Base-by-base conservation (phyloP, 1,139 yeast genomes). In the Kodamaea sp. region DNA sequence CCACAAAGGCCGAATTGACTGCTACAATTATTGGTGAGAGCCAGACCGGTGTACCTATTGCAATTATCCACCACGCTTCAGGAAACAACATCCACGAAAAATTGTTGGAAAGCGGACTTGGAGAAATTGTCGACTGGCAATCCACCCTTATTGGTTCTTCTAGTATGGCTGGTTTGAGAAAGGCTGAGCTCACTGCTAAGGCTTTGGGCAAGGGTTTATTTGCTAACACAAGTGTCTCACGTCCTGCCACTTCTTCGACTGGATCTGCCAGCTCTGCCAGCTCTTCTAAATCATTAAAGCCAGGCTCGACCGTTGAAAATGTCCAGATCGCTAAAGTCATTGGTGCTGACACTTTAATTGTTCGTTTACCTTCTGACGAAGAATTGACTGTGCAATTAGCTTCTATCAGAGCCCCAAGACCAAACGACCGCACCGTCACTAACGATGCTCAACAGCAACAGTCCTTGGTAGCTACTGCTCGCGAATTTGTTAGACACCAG, bases 101-200 rank as follows among this genome's bases (percentile, higher is more conserved):
- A 46, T 61, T 87, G 43, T 68, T 87, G 43, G 78, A 75, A 41
- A 70, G 68, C 39, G 96, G 96, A 7, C 69, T 80, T 27, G 95
- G 83, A 7, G 80, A 80, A 46, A 77, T 86, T 36, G 78, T 82
- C 15, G 95, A 87, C 55, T 84, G 95, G 92, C 95, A 87, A 57
- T 78, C 89, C 1, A 59, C 77, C n/a, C 53, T 79, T 32, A 63
- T 88, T 38, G 96, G 96, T 2, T 66, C 89, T 5, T 60, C 70
- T 24, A 66, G 66, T 27, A 85, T 87, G 90, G 51, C 73, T 4
- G 55, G 57, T 20, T 69, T 83, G 37, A 75, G 95, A 55, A 73
- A 68, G 38, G 79, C 84, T 16, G 95, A 85, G 55, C 78, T 70
- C 46, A 56, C 69, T 1, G 95, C 94, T n/a, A 80, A 73, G 49